A percentile compares a stretch with the other conserved stretches of the same genome.
These are phyloP conservation scores for Plasmodium falciparum DNA, from an alignment of 169 alveolate genomes.

Conservation along the genomic window DNA sequence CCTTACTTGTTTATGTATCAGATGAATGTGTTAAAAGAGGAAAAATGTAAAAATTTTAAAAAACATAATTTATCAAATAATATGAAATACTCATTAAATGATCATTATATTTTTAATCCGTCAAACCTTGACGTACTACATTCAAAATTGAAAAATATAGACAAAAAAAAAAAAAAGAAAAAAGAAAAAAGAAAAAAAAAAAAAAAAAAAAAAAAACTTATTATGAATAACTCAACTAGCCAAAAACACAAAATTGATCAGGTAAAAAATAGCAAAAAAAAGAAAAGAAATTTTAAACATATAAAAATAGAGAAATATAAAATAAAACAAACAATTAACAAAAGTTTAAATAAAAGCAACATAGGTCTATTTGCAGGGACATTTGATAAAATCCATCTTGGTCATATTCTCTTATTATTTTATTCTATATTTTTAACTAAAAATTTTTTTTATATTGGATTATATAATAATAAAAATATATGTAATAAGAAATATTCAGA, in stretches of 20 bases:
- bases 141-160: background rate
- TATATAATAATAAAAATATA: conserved; percentile 70
- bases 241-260: background rate
- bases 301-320: conserved; percentile 53
- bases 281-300: background rate
- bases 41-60: too few species aligned
- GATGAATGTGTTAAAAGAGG: conserved; percentile 5
- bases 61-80: too few species aligned
- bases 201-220: background rate
- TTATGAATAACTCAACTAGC: background rate
- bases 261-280: background rate
- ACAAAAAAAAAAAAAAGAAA: background rate
- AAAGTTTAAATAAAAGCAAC: conserved; percentile 49
- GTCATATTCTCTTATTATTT: conserved; percentile 55
- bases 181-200: too few species aligned
- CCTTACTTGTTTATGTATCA: conserved; percentile 23
- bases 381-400: conserved; percentile 69
- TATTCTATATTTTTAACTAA: conserved; percentile 56
- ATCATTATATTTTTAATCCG: too few species aligned
- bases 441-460: conserved; percentile 57
- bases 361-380: conserved; percentile 76
- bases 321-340: conserved; percentile 46
- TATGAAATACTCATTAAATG: too few species aligned
- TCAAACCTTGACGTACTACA: background rate
- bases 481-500: conserved; percentile 59